Evolutionary conservation across 208 protist species (phyloP).

Genomic region (Strigomonas galati): DNA sequence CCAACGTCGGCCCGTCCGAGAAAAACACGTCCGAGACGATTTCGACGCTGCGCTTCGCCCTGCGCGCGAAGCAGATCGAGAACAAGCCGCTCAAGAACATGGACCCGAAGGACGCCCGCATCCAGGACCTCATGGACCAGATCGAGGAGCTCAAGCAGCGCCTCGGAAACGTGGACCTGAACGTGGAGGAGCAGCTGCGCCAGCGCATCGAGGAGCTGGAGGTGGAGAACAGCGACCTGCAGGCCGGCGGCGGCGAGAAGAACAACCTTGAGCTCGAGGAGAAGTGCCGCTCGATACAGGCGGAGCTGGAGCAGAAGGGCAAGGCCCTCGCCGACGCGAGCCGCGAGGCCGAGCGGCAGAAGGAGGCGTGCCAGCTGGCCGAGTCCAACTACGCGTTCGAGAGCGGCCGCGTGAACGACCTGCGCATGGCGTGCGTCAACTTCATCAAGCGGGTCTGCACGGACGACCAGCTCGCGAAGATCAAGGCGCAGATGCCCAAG

Average conservation of each 20-base stretch:
- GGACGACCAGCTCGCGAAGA: constrained; percentile 63
- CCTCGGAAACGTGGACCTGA: constrained; percentile 85
- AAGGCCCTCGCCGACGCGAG: constrained; percentile 54
- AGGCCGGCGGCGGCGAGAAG: constrained; percentile 51
- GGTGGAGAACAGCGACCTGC: constrained; percentile 83
- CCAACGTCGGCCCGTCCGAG: constrained; percentile 79
- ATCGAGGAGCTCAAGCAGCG: constrained; percentile 86
- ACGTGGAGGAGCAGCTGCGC: constrained; percentile 83
- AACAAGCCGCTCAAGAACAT: constrained; percentile 95
- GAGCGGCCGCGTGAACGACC: constrained; percentile 52
- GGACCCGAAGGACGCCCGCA: constrained; percentile 88
- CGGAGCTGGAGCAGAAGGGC: constrained; percentile 69
- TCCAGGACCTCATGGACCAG: constrained; percentile 86
- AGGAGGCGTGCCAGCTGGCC: constrained; percentile 51
- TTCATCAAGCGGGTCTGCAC: constrained; percentile 88
- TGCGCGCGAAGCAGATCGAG: constrained; percentile 92
- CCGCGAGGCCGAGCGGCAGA: constrained; percentile 52
- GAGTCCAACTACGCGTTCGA: constrained; percentile 75
- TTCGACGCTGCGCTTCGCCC: constrained; percentile 87
- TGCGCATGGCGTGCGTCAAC: constrained; percentile 63
- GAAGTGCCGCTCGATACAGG: constrained; percentile 55
- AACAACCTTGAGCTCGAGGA: constrained; percentile 88
- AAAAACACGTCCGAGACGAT: constrained; percentile 89
- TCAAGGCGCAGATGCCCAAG: constrained; percentile 55
- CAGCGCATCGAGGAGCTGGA: constrained; percentile 92